phyloP scores from a whole-genome alignment of 1,284 basidiomycete genomes.

The Cutaneotrichosporon mucoides region DNA sequence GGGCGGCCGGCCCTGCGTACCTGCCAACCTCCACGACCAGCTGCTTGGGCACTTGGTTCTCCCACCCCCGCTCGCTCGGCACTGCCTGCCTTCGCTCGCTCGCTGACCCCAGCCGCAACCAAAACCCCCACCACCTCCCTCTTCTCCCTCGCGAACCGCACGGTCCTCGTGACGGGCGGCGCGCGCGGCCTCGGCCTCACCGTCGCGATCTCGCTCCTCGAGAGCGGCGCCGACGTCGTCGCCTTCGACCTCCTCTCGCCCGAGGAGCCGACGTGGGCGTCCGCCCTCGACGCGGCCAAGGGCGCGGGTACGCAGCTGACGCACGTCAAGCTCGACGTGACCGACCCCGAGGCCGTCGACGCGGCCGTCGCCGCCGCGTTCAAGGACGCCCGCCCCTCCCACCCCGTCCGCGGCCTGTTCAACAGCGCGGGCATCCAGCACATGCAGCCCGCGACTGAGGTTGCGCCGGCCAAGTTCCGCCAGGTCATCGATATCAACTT shows the following conservation, averaged over 20 bases:
- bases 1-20: no score
- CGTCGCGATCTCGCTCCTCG: constrained; percentile 68
- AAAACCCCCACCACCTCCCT: constrained; percentile 7
- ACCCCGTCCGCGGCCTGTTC: constrained; percentile 48
- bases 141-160: constrained; percentile 66
- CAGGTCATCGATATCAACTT: constrained; percentile 69
- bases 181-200: constrained; percentile 74
- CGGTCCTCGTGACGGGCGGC: constrained; percentile 70
- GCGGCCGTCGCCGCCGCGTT: constrained; percentile 59
- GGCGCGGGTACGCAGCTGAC: constrained; percentile 54
- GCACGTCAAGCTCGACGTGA: constrained; percentile 62
- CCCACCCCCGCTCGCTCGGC: no score
- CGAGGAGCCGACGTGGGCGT: constrained; percentile 59
- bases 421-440: constrained; percentile 71
- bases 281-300: constrained; percentile 53
- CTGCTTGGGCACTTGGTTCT: no score
- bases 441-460: constrained; percentile 61
- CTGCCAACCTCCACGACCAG: no score
- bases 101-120: constrained; percentile 2
- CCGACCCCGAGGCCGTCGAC: constrained; percentile 60
- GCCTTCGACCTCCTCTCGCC: constrained; percentile 67
- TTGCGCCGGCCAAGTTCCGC: constrained; percentile 64
- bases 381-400: constrained; percentile 57
- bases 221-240: constrained; percentile 72
- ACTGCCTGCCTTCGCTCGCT: not conserved